Conservation (phyloP, 768 basidiomycete genomes). For the Mycena belliarum region DNA sequence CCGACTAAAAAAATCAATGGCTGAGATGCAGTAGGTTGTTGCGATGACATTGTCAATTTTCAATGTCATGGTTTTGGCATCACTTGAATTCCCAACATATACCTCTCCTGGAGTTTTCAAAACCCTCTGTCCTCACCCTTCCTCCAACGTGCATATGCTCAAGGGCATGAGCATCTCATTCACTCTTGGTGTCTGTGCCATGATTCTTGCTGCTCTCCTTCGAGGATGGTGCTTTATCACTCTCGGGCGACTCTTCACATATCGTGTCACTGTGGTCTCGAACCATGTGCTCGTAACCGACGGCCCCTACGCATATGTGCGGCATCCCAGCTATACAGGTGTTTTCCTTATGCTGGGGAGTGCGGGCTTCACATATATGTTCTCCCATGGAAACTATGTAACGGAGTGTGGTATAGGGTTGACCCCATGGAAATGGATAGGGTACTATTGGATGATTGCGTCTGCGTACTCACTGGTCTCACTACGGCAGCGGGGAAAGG, state of each 20-base stretch:
- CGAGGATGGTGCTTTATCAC: constrained; percentile 13
- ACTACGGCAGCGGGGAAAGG: no score
- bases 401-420: not conserved
- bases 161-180: no score
- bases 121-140: no score
- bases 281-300: constrained; percentile 16
- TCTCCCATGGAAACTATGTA: not conserved
- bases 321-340: constrained; percentile 23
- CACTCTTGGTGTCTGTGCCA: no score
- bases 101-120: no score
- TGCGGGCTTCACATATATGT: not conserved
- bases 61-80: no score
- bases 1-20: no score
- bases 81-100: no score
- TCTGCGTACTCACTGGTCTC: not conserved
- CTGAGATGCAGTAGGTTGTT: no score
- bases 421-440: not conserved
- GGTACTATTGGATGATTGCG: not conserved
- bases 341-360: constrained; percentile 12
- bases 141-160: no score
- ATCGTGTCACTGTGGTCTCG: constrained; percentile 11
- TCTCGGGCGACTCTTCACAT: constrained; percentile 20
- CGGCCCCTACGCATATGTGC: constrained; percentile 20
- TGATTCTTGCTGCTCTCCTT: not conserved
- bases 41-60: no score